Evolutionary conservation across 2,329 filamentous ascomycete species (phyloP).

Genomic region (Xylaria sp.): DNA sequence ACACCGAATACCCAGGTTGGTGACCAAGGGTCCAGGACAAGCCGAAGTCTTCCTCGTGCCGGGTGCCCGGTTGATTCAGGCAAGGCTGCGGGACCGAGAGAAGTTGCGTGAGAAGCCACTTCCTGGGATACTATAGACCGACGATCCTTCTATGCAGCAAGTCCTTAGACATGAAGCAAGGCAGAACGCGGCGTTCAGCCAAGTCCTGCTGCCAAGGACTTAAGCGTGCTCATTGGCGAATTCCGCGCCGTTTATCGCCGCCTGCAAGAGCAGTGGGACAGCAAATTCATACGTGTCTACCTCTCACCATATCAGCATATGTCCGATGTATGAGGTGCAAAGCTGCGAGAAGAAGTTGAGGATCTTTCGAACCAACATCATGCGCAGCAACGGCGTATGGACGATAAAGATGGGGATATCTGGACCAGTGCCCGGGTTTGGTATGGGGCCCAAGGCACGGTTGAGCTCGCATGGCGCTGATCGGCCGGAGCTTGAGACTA

Average conservation of each 20-base stretch:
- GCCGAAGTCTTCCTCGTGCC: not conserved
- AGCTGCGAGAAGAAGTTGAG: slow-evolving; percentile 15
- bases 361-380: slow-evolving; percentile 4
- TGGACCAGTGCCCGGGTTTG: too few relatives aligned
- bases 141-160: not conserved
- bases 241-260: not conserved
- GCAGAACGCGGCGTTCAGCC: not conserved
- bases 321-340: slow-evolving; percentile 4
- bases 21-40: slow-evolving; percentile 1
- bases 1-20: not conserved
- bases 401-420: not conserved
- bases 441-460: too few relatives aligned
- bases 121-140: not conserved
- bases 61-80: not conserved
- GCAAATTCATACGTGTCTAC: not conserved
- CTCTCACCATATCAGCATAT: slow-evolving; percentile 1
- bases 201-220: not conserved
- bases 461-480: slow-evolving; percentile 12
- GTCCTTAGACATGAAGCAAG: not conserved
- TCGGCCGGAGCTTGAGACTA: slow-evolving; percentile 12
- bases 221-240: not conserved
- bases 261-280: slow-evolving; percentile 1
- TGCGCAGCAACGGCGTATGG: not conserved
- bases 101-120: too few relatives aligned
- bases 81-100: not conserved